Evolutionary conservation across 768 basidiomycete genomes (phyloP).

Genomic region (Phlebiopsis gigantea): DNA sequence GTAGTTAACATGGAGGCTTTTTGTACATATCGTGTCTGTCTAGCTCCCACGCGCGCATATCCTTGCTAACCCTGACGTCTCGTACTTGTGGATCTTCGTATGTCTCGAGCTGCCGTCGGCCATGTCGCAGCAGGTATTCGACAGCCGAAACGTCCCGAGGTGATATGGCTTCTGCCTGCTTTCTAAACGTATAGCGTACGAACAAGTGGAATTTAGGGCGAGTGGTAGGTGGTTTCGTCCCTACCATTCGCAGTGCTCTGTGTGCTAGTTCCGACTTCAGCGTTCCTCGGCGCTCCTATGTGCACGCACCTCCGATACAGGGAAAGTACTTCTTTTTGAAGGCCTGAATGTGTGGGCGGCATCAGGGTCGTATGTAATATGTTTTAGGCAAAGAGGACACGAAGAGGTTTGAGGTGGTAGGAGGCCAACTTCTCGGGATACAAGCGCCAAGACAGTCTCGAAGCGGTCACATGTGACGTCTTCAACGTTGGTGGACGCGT

Average conservation of each 20-base stretch:
- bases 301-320: constrained; percentile 50
- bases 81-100: constrained; percentile 63
- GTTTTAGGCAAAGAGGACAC: not conserved
- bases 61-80: constrained; percentile 69
- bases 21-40: no score
- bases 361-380: not conserved
- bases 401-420: not conserved
- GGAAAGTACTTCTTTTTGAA: constrained; percentile 47
- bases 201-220: constrained; percentile 64
- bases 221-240: constrained; percentile 54
- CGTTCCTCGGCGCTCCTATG: not conserved
- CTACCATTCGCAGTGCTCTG: constrained; percentile 75
- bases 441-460: no score
- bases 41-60: constrained; percentile 67
- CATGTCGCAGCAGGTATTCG: constrained; percentile 73
- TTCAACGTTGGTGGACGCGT: not conserved
- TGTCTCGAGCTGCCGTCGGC: constrained; percentile 59
- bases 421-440: no score
- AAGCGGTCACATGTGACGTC: constrained; percentile 6
- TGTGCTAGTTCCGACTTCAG: not conserved
- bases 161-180: constrained; percentile 54
- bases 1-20: no score
- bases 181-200: constrained; percentile 65
- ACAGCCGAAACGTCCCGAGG: constrained; percentile 64
- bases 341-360: constrained; percentile 33